Evolutionary conservation across 257 asterid species (phyloP).

Genomic region (Fraxinus anomala): DNA sequence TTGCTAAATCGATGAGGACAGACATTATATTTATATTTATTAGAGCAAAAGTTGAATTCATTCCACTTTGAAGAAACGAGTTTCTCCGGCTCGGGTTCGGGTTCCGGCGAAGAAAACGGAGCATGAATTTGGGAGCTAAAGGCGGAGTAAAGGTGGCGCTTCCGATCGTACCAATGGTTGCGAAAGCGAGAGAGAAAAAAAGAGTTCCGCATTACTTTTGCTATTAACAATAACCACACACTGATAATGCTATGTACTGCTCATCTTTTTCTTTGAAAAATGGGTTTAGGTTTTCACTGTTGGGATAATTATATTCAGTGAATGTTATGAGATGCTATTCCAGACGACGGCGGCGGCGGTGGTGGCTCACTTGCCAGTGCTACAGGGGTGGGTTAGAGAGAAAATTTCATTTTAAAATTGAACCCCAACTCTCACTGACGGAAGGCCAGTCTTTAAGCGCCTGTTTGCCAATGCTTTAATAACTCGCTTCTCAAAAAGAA

Average conservation of each 20-base stretch:
- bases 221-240: conserved; percentile 23
- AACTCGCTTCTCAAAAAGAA: no score
- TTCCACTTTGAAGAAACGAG: conserved; percentile 21
- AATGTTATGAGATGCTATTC: background rate
- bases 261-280: background rate
- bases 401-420: background rate
- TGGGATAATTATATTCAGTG: background rate
- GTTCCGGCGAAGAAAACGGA: conserved; percentile 26
- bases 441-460: background rate
- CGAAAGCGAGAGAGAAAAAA: conserved; percentile 56
- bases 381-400: background rate
- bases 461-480: background rate
- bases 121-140: conserved; percentile 38
- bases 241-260: conserved; percentile 11
- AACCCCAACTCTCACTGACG: background rate
- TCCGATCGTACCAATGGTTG: conserved; percentile 37
- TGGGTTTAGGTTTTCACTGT: conserved; percentile 22
- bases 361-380: background rate
- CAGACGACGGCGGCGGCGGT: background rate
- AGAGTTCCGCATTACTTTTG: conserved; percentile 53
- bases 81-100: conserved; percentile 33
- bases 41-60: conserved; percentile 15
- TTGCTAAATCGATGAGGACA: conserved; percentile 25
- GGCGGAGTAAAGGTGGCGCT: conserved; percentile 27
- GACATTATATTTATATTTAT: conserved; percentile 5